Conservation (phyloP, 495 filamentous ascomycete genomes). For the Oidiodendron maius region DNA sequence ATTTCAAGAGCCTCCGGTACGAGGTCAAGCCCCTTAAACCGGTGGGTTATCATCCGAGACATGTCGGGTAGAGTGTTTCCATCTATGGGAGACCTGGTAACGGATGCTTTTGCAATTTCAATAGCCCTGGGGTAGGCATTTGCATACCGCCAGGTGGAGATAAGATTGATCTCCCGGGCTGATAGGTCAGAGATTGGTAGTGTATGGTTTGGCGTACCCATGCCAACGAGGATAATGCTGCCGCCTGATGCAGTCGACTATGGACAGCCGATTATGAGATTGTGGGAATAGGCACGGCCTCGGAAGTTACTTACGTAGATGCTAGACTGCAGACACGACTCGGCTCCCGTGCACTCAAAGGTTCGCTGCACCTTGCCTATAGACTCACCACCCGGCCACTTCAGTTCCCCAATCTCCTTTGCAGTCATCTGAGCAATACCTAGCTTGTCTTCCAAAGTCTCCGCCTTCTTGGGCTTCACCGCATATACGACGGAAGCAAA, state of each 20-base stretch:
- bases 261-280: neutral
- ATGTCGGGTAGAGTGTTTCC: conserved; percentile 38
- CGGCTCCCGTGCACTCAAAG: conserved; percentile 87
- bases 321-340: conserved; percentile 71
- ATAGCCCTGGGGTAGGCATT: conserved; percentile 73
- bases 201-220: conserved; percentile 84
- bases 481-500: conserved; percentile 56
- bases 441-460: conserved; percentile 49
- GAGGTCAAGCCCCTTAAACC: conserved; percentile 55
- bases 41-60: conserved; percentile 69
- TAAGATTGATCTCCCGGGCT: conserved; percentile 77
- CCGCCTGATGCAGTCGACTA: conserved; percentile 66
- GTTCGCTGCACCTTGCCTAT: conserved; percentile 60
- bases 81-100: conserved; percentile 28
- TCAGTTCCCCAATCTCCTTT: conserved; percentile 31
- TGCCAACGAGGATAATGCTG: conserved; percentile 79
- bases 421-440: conserved; percentile 53
- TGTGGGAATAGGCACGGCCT: no score
- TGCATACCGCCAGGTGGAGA: conserved; percentile 86
- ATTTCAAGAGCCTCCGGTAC: conserved; percentile 66
- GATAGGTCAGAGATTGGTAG: conserved; percentile 76
- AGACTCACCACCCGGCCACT: conserved; percentile 25
- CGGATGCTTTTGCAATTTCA: conserved; percentile 24
- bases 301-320: conserved; percentile 56
- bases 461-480: conserved; percentile 49